These are phyloP conservation scores for Oxytropis ochrocephala DNA, from an alignment of 306 rosid species.

Conservation along the genomic window DNA sequence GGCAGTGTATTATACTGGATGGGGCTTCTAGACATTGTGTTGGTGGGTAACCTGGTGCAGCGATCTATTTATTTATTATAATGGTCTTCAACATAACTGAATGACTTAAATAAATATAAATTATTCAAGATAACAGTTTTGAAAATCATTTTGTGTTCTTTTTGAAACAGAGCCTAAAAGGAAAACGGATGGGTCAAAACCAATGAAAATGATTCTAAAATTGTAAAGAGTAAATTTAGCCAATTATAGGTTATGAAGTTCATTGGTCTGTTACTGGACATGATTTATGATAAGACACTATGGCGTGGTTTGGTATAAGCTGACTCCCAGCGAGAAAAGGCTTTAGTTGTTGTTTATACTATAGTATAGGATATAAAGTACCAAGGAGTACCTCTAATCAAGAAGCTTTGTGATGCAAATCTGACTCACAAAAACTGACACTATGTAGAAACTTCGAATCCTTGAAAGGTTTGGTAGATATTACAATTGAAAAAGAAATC, in stretches of 20 bases:
- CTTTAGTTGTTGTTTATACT: not conserved
- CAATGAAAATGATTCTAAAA: not conserved
- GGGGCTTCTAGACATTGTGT: slow-evolving; percentile 90
- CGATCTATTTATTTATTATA: slow-evolving; percentile 12
- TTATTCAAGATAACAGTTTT: not conserved
- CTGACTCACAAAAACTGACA: not conserved
- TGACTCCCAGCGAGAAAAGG: not conserved
- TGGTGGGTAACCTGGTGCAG: slow-evolving; percentile 55
- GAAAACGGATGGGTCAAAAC: not conserved
- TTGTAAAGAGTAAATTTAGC: not conserved
- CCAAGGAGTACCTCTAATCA: not conserved
- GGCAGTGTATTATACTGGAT: slow-evolving; percentile 95
- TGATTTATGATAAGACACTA: not conserved
- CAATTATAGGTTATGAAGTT: not conserved
- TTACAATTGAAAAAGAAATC: not conserved
- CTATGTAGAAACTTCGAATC: not conserved
- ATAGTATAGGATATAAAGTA: not conserved
- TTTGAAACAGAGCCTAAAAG: not conserved
- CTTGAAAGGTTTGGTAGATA: not conserved
- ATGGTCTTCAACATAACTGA: not conserved
- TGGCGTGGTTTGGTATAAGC: not conserved
- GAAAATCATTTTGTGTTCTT: not conserved
- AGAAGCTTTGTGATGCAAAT: too few species aligned
- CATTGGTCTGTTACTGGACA: not conserved
- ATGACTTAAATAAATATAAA: slow-evolving; percentile 8